phyloP scores from a whole-genome alignment of 805 yeast species.

The Pichia cephalocereana region DNA sequence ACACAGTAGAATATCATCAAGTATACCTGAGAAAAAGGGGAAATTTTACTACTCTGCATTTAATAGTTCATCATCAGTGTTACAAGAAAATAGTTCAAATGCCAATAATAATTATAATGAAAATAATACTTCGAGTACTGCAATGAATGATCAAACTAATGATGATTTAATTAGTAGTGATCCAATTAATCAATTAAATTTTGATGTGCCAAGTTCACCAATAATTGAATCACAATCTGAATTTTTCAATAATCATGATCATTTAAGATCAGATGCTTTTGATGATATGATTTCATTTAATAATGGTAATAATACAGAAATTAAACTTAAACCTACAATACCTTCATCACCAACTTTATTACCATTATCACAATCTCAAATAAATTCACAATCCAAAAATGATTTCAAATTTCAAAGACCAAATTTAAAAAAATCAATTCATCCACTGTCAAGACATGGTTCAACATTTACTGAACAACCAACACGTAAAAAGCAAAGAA shows the following conservation, averaged over 20 bases:
- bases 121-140: slow-evolving; percentile 6
- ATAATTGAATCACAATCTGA: background rate
- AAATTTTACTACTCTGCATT: background rate
- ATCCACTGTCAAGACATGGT: slow-evolving; percentile 11
- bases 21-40: background rate
- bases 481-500: slow-evolving; percentile 19
- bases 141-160: background rate
- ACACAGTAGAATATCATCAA: too few species aligned
- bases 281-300: slow-evolving; percentile 2
- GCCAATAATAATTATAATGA: background rate
- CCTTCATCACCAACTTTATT: slow-evolving; percentile 23
- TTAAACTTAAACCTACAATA: slow-evolving; percentile 5
- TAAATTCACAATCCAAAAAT: slow-evolving; percentile 1
- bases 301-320: background rate
- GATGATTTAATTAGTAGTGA: background rate
- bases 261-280: slow-evolving; percentile 2
- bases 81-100: background rate
- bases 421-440: slow-evolving; percentile 9
- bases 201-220: slow-evolving; percentile 7
- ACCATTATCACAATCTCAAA: slow-evolving; percentile 13
- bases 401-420: slow-evolving; percentile 5
- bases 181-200: background rate
- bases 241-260: background rate
- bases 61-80: slow-evolving; percentile 5
- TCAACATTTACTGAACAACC: slow-evolving; percentile 18